phyloP scores from a whole-genome alignment of 1,284 basidiomycete species.

The Violaceomyces palustris region DNA sequence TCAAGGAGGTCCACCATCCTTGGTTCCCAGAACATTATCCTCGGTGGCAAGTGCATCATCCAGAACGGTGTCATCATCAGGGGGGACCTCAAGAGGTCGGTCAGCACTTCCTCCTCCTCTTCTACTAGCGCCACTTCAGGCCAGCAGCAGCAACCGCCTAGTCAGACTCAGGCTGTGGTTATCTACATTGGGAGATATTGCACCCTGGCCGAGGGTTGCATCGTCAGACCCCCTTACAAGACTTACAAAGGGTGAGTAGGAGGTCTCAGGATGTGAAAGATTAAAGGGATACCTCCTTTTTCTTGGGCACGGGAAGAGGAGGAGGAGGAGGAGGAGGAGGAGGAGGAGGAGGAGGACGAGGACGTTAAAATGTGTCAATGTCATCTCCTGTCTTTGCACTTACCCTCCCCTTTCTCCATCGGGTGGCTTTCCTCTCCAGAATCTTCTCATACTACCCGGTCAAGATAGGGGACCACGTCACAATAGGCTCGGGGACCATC shows the following conservation, averaged over 20 bases:
- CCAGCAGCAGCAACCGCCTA: conserved; percentile 10
- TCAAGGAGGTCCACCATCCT: conserved; percentile 86
- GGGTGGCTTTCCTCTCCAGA: conserved; percentile 6
- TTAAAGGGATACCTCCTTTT: too few relatives aligned
- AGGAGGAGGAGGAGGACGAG: too few relatives aligned
- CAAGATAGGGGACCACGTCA: conserved; percentile 90
- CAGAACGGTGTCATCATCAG: conserved; percentile 80
- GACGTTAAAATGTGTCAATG: too few relatives aligned
- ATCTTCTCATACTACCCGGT: conserved; percentile 97
- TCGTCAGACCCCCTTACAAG: conserved; percentile 65
- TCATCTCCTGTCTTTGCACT: not conserved
- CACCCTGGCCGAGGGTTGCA: conserved; percentile 77
- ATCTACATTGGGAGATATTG: conserved; percentile 90
- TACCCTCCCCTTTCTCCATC: not conserved
- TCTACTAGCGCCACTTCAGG: conserved; percentile 58
- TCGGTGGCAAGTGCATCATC: conserved; percentile 95
- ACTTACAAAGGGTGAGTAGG: conserved; percentile 63
- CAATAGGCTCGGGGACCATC: conserved; percentile 78
- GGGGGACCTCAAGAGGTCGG: conserved; percentile 64
- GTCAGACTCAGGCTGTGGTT: conserved; percentile 64
- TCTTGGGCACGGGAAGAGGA: too few relatives aligned
- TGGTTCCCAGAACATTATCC: conserved; percentile 91
- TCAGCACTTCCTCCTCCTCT: conserved; percentile 65
- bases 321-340: too few relatives aligned
- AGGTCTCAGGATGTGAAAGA: not conserved